Percentiles rank a stretch among this genome's conserved stretches.
Conservation (phyloP, 2,329 filamentous ascomycete genomes). For the Ramularia endophylla region DNA sequence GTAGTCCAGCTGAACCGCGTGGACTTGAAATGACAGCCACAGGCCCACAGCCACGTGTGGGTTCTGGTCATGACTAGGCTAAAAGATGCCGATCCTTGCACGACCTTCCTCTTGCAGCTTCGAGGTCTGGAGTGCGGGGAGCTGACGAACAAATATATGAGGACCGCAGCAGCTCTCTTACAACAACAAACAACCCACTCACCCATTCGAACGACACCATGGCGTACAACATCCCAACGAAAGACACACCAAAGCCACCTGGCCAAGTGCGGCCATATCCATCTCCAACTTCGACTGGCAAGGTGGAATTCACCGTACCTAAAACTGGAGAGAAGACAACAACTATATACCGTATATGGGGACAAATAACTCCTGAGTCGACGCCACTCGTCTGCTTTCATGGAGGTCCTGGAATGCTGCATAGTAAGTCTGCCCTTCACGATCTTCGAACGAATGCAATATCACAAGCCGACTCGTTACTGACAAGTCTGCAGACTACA, state of each 20-base stretch:
- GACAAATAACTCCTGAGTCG: constrained; percentile 24
- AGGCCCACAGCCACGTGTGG: too few species aligned
- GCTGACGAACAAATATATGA: too few species aligned
- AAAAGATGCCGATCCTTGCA: too few species aligned
- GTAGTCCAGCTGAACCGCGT: too few species aligned
- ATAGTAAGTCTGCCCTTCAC: constrained; percentile 5
- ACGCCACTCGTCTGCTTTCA: constrained; percentile 34
- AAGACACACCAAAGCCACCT: constrained; percentile 9
- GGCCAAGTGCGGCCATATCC: constrained; percentile 8
- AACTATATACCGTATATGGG: constrained; percentile 36
- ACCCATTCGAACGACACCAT: constrained; percentile 1
- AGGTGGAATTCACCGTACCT: constrained; percentile 7
- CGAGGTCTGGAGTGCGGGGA: too few species aligned
- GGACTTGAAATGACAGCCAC: too few species aligned
- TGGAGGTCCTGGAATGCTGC: constrained; percentile 39
- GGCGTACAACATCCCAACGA: constrained; percentile 11
- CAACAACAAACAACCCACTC: too few species aligned
- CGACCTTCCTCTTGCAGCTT: too few species aligned
- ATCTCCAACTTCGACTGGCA: constrained; percentile 5
- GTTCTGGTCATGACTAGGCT: too few species aligned
- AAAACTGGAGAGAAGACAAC: constrained; percentile 27
- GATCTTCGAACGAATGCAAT: too few species aligned
- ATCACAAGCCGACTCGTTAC: too few species aligned
- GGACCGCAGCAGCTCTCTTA: too few species aligned
- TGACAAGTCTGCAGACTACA: constrained; percentile 25